Base-by-base conservation (phyloP, 2,329 filamentous ascomycete genomes). In the Sporothrix variecibatus region DNA sequence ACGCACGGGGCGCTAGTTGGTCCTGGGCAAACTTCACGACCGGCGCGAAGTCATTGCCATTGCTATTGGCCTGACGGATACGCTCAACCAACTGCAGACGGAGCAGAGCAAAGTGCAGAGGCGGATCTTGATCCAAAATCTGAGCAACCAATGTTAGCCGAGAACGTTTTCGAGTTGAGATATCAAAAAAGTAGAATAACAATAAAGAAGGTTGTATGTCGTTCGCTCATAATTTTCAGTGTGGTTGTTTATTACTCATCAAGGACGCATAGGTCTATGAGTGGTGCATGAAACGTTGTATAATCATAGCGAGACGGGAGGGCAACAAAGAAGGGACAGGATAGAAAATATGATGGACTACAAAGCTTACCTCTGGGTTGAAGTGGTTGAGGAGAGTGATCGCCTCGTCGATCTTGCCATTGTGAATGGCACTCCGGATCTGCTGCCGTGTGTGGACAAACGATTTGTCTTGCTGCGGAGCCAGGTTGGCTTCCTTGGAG, bases 271-370 rank as follows among this genome's bases (percentile, higher is more conserved):
- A 91, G 90, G 88, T 87, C 87, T 98, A 96, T 94, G 96, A 94
- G 96, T 99, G 96, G 96, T 99, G 96, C 96, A 99, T 99, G 95
- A 82, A 88, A 97, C 91, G 95, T 92, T 88, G 87, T 93, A 87
- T 97, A 97, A 99, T 99, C 96, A 96, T 95, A 84, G 89, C 87
- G 89, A 85, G 46, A 75, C 40, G 12, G 34, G 38, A 28, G 23
- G 11, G 78, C 70, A 76, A 70, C 72, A 31, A 67, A 72, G 49
- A 20, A 17, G 20, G 26, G 4, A 26, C 28, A 43, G 74, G 43
- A 12, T 15, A 38, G 26, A n/a, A 72, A n/a, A n/a, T n/a, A n/a
- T n/a, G n/a, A n/a, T 12, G 68, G 75, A 26, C 60, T 81, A 11
- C 2, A 23, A 11, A n/a, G 53, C 93, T 84, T 91, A 99, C 96